A percentile compares a stretch with the other conserved stretches of the same genome.
Evolutionary conservation across 495 filamentous ascomycete species (phyloP).

Genomic region (Mytilinidion resinicola): DNA sequence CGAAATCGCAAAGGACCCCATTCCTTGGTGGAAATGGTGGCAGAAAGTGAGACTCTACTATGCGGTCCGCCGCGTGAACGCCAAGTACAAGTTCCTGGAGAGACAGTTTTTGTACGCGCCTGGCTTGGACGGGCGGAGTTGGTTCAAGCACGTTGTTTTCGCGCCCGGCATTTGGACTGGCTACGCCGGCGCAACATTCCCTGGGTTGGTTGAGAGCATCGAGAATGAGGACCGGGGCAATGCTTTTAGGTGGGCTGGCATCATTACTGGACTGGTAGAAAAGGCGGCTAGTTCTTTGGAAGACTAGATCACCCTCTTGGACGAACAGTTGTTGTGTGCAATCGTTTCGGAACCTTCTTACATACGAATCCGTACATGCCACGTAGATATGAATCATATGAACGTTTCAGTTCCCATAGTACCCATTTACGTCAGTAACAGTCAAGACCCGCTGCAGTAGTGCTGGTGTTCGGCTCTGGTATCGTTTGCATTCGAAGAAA

Average conservation of each 20-base stretch:
- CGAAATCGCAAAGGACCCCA: slow-evolving; percentile 41
- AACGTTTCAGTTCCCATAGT: too few relatives aligned
- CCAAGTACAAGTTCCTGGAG: slow-evolving; percentile 57
- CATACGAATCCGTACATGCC: too few relatives aligned
- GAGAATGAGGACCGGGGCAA: slow-evolving; percentile 44
- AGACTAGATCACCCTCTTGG: not conserved
- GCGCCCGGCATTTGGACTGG: slow-evolving; percentile 81
- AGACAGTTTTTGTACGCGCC: slow-evolving; percentile 52
- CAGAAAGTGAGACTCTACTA: slow-evolving; percentile 56
- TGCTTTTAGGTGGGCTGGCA: slow-evolving; percentile 32
- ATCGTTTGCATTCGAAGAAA: too few relatives aligned
- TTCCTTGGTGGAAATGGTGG: slow-evolving; percentile 77
- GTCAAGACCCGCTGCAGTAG: too few relatives aligned
- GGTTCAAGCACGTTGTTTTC: slow-evolving; percentile 68
- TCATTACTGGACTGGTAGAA: slow-evolving; percentile 30
- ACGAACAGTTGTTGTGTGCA: too few relatives aligned
- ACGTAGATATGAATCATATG: too few relatives aligned
- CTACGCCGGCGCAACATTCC: slow-evolving; percentile 70
- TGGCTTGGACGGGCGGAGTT: slow-evolving; percentile 53
- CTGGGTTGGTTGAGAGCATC: slow-evolving; percentile 55
- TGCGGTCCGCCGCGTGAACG: slow-evolving; percentile 49
- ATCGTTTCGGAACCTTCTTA: too few relatives aligned
- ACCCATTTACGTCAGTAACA: too few relatives aligned
- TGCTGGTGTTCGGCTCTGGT: too few relatives aligned
- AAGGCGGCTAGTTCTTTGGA: slow-evolving; percentile 26